phyloP scores from a whole-genome alignment of 345 rosid species.

The Schrenkiella parvula region DNA sequence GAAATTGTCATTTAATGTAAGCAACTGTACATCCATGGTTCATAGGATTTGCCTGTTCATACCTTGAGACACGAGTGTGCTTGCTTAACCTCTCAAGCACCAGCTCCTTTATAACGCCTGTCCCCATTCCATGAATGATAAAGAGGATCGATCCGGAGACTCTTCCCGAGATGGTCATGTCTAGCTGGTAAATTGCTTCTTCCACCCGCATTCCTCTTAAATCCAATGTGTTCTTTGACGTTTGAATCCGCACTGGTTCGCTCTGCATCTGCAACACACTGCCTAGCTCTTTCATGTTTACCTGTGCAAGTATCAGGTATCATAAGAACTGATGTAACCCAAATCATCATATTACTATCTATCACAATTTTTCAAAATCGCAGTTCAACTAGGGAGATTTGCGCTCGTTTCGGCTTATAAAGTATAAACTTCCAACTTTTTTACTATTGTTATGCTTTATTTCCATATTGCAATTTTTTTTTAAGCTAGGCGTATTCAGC shows the following conservation, averaged over 20 bases:
- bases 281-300: constrained; percentile 35
- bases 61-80: constrained; percentile 57
- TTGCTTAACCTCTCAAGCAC: constrained; percentile 51
- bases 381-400: neutral
- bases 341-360: neutral
- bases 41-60: constrained; percentile 67
- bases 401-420: neutral
- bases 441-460: neutral
- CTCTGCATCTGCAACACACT: constrained; percentile 30
- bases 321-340: neutral
- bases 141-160: constrained; percentile 52
- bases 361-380: neutral
- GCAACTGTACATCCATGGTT: constrained; percentile 92
- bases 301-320: constrained; percentile 2
- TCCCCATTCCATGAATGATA: constrained; percentile 80
- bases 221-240: constrained; percentile 75
- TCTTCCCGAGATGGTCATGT: constrained; percentile 55
- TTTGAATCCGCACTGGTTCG: constrained; percentile 48
- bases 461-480: neutral
- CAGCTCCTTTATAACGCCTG: constrained; percentile 68
- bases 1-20: constrained; percentile 55
- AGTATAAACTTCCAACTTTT: neutral
- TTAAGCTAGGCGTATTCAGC: neutral
- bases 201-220: constrained; percentile 78
- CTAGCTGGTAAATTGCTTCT: constrained; percentile 66